Base-by-base conservation (phyloP, 495 filamentous ascomycete species). In the Daldinia vernicosa region DNA sequence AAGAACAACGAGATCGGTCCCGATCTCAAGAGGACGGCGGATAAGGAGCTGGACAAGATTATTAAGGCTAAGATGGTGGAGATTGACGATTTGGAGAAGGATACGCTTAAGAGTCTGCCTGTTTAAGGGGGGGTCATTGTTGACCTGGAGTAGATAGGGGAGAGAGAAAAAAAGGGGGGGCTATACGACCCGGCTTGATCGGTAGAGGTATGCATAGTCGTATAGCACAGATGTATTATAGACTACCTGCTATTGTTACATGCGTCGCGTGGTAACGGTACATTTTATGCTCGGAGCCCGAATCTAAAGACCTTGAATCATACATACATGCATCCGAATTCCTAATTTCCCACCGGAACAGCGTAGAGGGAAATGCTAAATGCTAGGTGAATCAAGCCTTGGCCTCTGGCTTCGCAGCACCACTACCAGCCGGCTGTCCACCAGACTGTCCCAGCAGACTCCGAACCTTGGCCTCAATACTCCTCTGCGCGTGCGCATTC, bases 21-120 rank as follows among this genome's bases (percentile, higher is more conserved):
- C 19, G 93, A 95, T 77, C 88, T 93, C 76, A 80, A 89, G 75
- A 82, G 86, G 69, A 90, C 88, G 75, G 87, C 90, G 6, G 84
- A 88, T 47, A 85, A 87, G 54, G 84, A 87, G 81, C 86, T 94
- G 86, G 90, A 93, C 73, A 93, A 92, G 80, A 70, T 92, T 62
- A 88, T 91, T 39, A 90, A 94, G 66, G 89, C 89, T 75, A 85
- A 86, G 56, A 84, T 88, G 72, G 86, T 82, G 65, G 89, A 89
- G 66, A 87, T 94, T 15, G 90, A 90, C 79, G 85, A 84, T 63
- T 79, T 87, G 33, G 90, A 93, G 76, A 92, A 95, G 69, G 82
- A 82, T 28, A 85, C 86, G 11, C 2, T 47, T 47, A 47, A 47
- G 43, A 22, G 17, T 22, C 9, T 47, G 17, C 43, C 43, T 24